Conservation (phyloP, 345 rosid species). For the Eutrema heterophyllum region DNA sequence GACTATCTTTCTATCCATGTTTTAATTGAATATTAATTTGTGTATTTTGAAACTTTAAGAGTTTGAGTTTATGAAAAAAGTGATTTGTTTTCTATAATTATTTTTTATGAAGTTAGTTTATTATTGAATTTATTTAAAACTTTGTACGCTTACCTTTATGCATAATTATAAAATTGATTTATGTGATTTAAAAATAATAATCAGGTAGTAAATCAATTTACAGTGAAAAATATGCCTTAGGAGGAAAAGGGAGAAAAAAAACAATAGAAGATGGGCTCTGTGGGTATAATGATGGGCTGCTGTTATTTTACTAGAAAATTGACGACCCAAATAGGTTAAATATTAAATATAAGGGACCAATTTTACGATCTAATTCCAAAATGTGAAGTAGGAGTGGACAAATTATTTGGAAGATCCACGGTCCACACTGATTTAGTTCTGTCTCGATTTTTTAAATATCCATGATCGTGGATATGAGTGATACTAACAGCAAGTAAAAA, state of each 20-base stretch:
- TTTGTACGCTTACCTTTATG: background rate
- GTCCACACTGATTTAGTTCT: background rate
- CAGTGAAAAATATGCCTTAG: background rate
- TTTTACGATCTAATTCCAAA: background rate
- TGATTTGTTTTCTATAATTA: background rate
- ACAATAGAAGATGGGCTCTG: conserved; percentile 8
- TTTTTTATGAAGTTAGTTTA: background rate
- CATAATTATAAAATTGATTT: too few relatives aligned
- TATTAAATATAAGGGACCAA: background rate
- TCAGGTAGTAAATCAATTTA: background rate
- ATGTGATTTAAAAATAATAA: background rate
- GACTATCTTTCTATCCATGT: too few relatives aligned
- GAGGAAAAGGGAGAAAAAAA: background rate
- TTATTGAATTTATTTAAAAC: background rate
- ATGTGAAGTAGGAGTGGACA: background rate
- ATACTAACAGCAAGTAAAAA: background rate
- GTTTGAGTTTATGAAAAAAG: too few relatives aligned
- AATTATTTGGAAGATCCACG: background rate
- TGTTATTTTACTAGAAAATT: background rate
- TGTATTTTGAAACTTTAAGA: too few relatives aligned
- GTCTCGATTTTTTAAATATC: background rate
- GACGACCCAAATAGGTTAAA: background rate
- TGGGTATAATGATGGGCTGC: conserved; percentile 15
- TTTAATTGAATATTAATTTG: too few relatives aligned
- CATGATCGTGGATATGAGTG: background rate